Evolutionary conservation across 768 basidiomycete genomes (phyloP), one percentile per base, ranked within the genome.

Genomic region (Mycena pura): DNA sequence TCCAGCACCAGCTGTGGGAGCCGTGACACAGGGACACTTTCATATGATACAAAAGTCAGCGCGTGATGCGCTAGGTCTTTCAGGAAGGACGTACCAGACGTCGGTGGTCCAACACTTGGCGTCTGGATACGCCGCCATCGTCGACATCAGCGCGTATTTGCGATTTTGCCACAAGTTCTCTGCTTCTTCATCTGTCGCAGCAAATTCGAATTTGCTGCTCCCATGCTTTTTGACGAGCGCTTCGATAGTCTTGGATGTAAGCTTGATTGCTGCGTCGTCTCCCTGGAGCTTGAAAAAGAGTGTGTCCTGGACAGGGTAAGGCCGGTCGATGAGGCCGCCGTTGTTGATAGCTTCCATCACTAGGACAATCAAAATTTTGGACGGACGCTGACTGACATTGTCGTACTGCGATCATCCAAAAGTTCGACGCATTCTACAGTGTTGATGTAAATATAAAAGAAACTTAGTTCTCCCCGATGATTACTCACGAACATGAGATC

Each of bases 261-360:
- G 81, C 4, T 83, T 70, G 29, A 91, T 84, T 6, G 84, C 81
- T 11, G 80, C 73, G 0, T 82, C 76, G 31, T 91, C 86, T 3
- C 94, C 94, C 71, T 95, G 93, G 50, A 97, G 84, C 73, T 96
- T 96, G 82, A 98, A 93, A 77, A 97, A 94, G 10, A 97, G 82
- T 0, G 89, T 89, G 69, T 95, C 93, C 62, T 82, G 77, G 19
- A 87, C 86, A 3, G 89, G 89, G 70, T 89, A 92, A 43, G 85
- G 79, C 52, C 71, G 73, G 57, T 84, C 83, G 43, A 86, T 75
- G 54, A 90, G 70, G 24, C 91, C 90, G 21, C 83, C 86, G 13
- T 74, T 69, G 71, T 93, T 90, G 71, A 92, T 87, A 9, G 92
- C 92, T 31, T 80, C 72, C 87, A 95, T 92, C 86, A 91, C 88